Base-by-base conservation (phyloP, 2,329 filamentous ascomycete genomes). In the Davidsoniella australis region DNA sequence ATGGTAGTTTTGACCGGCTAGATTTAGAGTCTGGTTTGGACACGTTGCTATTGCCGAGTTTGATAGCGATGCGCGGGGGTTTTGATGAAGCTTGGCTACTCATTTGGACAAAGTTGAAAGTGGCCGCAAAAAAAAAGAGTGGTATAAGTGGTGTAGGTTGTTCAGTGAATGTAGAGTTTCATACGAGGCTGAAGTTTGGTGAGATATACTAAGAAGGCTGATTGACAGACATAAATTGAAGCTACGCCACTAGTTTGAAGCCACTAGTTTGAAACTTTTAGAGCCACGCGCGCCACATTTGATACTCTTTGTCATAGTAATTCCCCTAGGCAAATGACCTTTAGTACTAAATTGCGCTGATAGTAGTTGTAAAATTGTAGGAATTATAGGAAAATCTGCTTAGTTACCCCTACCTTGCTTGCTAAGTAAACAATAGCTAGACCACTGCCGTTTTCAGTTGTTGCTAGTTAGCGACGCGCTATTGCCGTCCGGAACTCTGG, bases 61-160 rank as follows among this genome's bases (percentile, higher is more conserved):
- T 54, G 44, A 55, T 55, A 23, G 54, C 53, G 26, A 55, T 55
- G 4, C 54, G 54, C 5, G 53, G 47, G 18, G 50, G 37, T 45
- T 54, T 54, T 5, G 47, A 41, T 23, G 45, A 36, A 10, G 10
- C 29, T 23, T 46, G 24, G 16, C 42, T 41, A 2, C 33, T 14
- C 52, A 53, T 53, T 20, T 14, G 42, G 39, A 12, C 18, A 24
- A 23, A 40, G 20, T 29, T 8, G 17, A 18, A 3, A 17, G 20
- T 41, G 14, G 8, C 7, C 3, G 14, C 6, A n/a, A 29, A 17
- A 10, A 18, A 5, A 29, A 17, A n/a, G 37, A 8, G 16, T 38
- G 2, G 20, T 23, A 23, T 23, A 23, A 23, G 4, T 23, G 20
- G 17, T 20, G 24, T 20, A 20, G 16, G 41, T 39, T 45, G 16